Percentiles rank a stretch among this genome's conserved stretches.
phyloP scores from a whole-genome alignment of 371 early-diverging fungal species.

The Mortierella sp. region DNA sequence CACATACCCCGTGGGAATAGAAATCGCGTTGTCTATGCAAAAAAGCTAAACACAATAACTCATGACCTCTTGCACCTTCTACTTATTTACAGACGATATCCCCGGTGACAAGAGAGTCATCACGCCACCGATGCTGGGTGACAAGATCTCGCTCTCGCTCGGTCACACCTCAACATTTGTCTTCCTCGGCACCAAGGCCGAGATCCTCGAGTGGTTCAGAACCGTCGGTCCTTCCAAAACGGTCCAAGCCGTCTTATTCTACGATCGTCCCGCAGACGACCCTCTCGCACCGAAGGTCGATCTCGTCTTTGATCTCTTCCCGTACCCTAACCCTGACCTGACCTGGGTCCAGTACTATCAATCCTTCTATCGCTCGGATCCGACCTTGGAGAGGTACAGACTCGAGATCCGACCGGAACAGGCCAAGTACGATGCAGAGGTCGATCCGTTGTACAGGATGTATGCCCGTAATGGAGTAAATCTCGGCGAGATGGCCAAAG shows the following conservation, averaged over 20 bases:
- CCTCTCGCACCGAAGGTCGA: slow-evolving; percentile 29
- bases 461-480: slow-evolving; percentile 45
- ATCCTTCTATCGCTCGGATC: slow-evolving; percentile 34
- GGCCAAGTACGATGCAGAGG: slow-evolving; percentile 44
- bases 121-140: slow-evolving; percentile 53
- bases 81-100: slow-evolving; percentile 8
- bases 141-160: slow-evolving; percentile 50
- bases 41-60: no score
- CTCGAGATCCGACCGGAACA: slow-evolving; percentile 50
- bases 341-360: slow-evolving; percentile 46
- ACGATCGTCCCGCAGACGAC: slow-evolving; percentile 20
- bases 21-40: no score
- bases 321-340: slow-evolving; percentile 42
- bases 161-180: slow-evolving; percentile 54
- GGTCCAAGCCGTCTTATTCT: slow-evolving; percentile 27
- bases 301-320: slow-evolving; percentile 47
- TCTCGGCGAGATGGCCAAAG: slow-evolving; percentile 39
- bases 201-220: slow-evolving; percentile 52
- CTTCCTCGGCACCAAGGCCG: slow-evolving; percentile 48
- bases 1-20: background rate
- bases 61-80: background rate
- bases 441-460: slow-evolving; percentile 41
- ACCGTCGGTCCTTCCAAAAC: slow-evolving; percentile 42
- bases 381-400: slow-evolving; percentile 32
- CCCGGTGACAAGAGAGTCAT: slow-evolving; percentile 48